Conservation (phyloP, 1,284 basidiomycete genomes). For the Dichomitus squalens region DNA sequence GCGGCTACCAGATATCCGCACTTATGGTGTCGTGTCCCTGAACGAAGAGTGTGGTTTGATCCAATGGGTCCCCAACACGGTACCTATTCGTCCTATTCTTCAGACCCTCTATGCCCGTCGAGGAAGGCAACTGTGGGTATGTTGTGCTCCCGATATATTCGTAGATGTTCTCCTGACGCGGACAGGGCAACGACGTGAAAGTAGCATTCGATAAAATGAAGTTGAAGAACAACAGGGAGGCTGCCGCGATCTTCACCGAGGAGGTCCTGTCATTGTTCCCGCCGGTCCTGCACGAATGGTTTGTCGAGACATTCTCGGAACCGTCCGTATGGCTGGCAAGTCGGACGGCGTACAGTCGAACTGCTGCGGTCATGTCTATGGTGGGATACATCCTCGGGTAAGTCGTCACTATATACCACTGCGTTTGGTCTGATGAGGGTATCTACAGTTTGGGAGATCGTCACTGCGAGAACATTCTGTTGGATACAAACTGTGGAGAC, state of each 20-base stretch:
- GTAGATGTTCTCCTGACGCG: constrained; percentile 17
- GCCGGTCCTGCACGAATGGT: constrained; percentile 97
- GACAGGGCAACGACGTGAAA: constrained; percentile 50
- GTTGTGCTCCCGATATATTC: constrained; percentile 24
- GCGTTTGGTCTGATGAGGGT: neutral
- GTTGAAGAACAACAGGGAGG: constrained; percentile 46
- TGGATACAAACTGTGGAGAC: constrained; percentile 89
- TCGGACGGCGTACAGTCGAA: constrained; percentile 85
- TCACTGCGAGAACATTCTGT: constrained; percentile 96
- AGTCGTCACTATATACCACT: constrained; percentile 27
- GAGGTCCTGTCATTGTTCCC: constrained; percentile 71
- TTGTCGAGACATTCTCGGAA: constrained; percentile 95
- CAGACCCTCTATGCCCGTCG: constrained; percentile 72
- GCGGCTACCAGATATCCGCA: constrained; percentile 76
- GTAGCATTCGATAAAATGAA: constrained; percentile 61
- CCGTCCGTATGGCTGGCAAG: constrained; percentile 93
- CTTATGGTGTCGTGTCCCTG: constrained; percentile 94
- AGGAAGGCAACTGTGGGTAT: constrained; percentile 66
- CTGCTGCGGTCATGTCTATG: constrained; percentile 98
- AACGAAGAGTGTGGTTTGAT: constrained; percentile 98
- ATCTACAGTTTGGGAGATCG: constrained; percentile 86
- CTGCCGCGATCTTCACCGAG: constrained; percentile 60
- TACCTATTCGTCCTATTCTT: constrained; percentile 83
- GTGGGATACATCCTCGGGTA: constrained; percentile 97
- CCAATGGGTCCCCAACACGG: constrained; percentile 98